phyloP scores from a whole-genome alignment of 164 flowering plant species.

The Magnolia sinica region DNA sequence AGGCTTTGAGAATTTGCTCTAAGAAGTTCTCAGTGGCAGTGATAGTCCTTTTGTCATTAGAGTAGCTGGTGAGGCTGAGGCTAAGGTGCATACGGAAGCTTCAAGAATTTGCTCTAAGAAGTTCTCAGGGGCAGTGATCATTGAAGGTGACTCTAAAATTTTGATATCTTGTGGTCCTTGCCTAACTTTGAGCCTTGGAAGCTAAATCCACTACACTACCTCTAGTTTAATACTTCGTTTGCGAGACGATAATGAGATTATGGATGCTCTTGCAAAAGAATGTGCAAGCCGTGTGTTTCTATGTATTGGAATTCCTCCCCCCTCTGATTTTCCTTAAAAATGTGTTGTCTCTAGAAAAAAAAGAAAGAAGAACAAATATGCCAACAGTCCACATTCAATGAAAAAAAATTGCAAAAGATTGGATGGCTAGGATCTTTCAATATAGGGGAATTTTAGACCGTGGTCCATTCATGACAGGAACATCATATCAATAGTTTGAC shows the following conservation, averaged over 20 bases:
- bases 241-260: neutral
- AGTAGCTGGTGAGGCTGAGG: neutral
- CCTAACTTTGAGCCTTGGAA: neutral
- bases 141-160: neutral
- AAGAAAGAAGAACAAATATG: neutral
- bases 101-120: neutral
- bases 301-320: neutral
- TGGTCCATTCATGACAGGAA: no score
- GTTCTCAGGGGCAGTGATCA: neutral
- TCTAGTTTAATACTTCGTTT: neutral
- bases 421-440: neutral
- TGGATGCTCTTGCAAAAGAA: no score
- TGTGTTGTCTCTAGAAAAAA: neutral
- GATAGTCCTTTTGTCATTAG: neutral
- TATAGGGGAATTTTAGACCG: no score
- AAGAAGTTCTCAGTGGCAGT: no score
- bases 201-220: neutral
- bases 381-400: neutral
- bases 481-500: neutral
- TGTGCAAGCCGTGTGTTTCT: neutral
- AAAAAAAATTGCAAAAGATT: neutral
- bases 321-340: neutral
- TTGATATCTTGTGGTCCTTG: neutral
- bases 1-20: neutral
- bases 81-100: neutral